A percentile compares a stretch with the other conserved stretches of the same genome.
These are phyloP conservation scores for Lactarius sp. DNA, from an alignment of 768 basidiomycete genomes.

Conservation along the genomic window DNA sequence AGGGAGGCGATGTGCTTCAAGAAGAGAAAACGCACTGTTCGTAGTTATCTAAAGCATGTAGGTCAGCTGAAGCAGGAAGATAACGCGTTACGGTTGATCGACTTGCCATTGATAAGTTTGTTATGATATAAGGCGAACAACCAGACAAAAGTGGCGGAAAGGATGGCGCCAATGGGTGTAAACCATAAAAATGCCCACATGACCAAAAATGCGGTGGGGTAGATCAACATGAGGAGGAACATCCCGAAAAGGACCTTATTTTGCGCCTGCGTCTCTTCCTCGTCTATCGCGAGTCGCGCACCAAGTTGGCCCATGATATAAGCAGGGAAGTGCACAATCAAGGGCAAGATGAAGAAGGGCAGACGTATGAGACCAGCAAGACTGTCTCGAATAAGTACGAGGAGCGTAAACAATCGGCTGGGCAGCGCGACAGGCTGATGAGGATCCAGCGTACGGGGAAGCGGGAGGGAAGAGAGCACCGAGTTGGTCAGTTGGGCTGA, in stretches of 20 bases:
- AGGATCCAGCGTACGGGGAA: conserved; percentile 82
- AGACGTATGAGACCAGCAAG: conserved; percentile 64
- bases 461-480: conserved; percentile 75
- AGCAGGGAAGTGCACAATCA: conserved; percentile 77
- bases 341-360: conserved; percentile 86
- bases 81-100: conserved; percentile 11
- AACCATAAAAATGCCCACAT: conserved; percentile 83
- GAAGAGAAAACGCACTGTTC: conserved; percentile 47
- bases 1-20: conserved; percentile 15
- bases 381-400: conserved; percentile 73
- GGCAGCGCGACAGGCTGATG: conserved; percentile 67
- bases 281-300: conserved; percentile 68
- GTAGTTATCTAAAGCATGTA: conserved; percentile 54
- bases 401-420: conserved; percentile 74
- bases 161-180: conserved; percentile 64
- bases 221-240: conserved; percentile 68
- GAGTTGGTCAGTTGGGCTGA: conserved; percentile 81
- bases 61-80: neutral
- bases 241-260: conserved; percentile 90
- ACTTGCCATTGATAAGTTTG: conserved; percentile 76
- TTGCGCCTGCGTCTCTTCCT: conserved; percentile 94
- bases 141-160: conserved; percentile 67
- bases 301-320: conserved; percentile 79
- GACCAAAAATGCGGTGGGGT: conserved; percentile 78
- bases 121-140: conserved; percentile 83